phyloP scores from a whole-genome alignment of 2,329 filamentous ascomycete genomes.

The Chaetothyriales sp. region DNA sequence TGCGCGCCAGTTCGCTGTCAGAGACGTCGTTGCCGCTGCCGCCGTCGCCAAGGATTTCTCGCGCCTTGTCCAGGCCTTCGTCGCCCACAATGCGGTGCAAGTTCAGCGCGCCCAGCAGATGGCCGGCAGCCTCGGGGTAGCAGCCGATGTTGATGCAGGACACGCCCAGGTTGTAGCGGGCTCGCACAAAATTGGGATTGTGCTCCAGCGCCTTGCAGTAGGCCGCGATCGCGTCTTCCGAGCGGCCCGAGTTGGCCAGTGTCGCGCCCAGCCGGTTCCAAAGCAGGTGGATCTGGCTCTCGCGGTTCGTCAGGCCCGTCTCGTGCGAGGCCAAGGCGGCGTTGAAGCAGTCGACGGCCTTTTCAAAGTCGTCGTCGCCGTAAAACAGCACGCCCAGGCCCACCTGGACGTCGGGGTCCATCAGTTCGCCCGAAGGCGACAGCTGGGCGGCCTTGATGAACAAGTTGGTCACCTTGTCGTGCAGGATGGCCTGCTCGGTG shows the following conservation, averaged over 20 bases:
- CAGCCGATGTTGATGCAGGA: slow-evolving; percentile 96
- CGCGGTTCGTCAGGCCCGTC: slow-evolving; percentile 67
- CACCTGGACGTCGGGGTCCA: slow-evolving; percentile 97
- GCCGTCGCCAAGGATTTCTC: slow-evolving; percentile 59
- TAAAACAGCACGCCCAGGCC: slow-evolving; percentile 95
- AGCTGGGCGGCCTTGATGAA: slow-evolving; percentile 90
- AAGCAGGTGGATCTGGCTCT: slow-evolving; percentile 76
- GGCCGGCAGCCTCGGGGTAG: slow-evolving; percentile 80
- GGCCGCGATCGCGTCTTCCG: slow-evolving; percentile 90
- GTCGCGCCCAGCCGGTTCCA: slow-evolving; percentile 97
- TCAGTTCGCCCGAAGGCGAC: slow-evolving; percentile 80
- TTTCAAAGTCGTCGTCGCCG: slow-evolving; percentile 93
- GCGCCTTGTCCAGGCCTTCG: slow-evolving; percentile 67
- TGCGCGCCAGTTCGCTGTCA: slow-evolving; percentile 67
- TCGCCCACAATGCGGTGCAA: slow-evolving; percentile 94
- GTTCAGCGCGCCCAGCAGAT: slow-evolving; percentile 76
- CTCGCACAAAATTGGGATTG: slow-evolving; percentile 91
- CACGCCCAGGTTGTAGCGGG: slow-evolving; percentile 91
- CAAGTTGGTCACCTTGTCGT: slow-evolving; percentile 76
- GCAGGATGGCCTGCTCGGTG: slow-evolving; percentile 78
- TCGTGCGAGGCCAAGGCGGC: slow-evolving; percentile 78
- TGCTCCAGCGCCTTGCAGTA: slow-evolving; percentile 86
- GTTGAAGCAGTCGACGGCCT: slow-evolving; percentile 96
- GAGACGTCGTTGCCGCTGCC: slow-evolving; percentile 34
- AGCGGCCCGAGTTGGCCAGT: slow-evolving; percentile 82